Conservation (phyloP, 1,139 yeast species). For the Debaryomyces fabryi region DNA sequence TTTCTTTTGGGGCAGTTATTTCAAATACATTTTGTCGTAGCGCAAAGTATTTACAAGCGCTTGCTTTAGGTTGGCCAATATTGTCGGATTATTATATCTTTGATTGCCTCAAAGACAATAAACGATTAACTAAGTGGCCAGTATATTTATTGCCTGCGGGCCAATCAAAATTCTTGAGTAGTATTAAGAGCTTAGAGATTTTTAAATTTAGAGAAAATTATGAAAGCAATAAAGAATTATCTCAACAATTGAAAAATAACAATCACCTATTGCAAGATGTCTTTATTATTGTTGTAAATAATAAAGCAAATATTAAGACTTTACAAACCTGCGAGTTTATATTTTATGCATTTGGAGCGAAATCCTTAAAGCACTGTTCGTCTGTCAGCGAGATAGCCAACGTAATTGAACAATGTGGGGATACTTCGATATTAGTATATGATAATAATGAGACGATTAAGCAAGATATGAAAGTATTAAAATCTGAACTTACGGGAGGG, state of each 20-base stretch:
- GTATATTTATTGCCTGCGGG: slow-evolving; percentile 77
- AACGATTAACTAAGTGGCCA: slow-evolving; percentile 42
- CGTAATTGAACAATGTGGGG: neutral
- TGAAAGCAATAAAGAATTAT: slow-evolving; percentile 25
- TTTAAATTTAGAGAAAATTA: slow-evolving; percentile 38
- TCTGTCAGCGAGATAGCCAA: neutral
- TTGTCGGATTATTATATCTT: slow-evolving; percentile 60
- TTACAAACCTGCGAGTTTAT: slow-evolving; percentile 46
- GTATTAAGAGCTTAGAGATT: slow-evolving; percentile 46
- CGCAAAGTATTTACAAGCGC: slow-evolving; percentile 76
- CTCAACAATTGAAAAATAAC: slow-evolving; percentile 44
- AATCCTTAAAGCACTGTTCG: slow-evolving; percentile 19
- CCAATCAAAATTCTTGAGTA: slow-evolving; percentile 41
- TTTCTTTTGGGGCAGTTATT: slow-evolving; percentile 65
- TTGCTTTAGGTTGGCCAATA: slow-evolving; percentile 92
- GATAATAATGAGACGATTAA: slow-evolving; percentile 22
- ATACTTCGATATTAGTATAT: slow-evolving; percentile 24
- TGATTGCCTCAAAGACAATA: slow-evolving; percentile 45
- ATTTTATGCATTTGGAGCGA: slow-evolving; percentile 51
- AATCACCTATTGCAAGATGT: slow-evolving; percentile 30
- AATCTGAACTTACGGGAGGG: neutral
- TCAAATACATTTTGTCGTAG: slow-evolving; percentile 63
- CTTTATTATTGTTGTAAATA: slow-evolving; percentile 34
- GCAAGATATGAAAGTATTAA: neutral
- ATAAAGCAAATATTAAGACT: slow-evolving; percentile 25